phyloP scores from a whole-genome alignment of 139 green algal genomes.

The Coelastrella sp. region DNA sequence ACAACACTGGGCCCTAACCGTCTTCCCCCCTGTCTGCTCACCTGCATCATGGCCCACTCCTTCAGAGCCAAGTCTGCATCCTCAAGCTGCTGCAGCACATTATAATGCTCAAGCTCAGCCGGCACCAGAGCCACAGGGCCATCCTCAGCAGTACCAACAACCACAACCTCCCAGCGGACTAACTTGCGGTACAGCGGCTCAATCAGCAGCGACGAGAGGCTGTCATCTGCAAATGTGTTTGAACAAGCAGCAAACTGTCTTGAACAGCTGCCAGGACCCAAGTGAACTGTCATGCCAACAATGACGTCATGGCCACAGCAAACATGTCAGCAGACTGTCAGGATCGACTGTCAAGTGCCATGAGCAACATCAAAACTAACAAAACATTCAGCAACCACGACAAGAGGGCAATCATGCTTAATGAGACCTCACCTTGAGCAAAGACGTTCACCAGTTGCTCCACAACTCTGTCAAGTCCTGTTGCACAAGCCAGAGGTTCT shows the following conservation, averaged over 20 bases:
- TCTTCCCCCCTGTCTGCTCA: not conserved
- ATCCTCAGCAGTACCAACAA: conserved; percentile 6
- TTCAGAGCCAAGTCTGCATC: conserved; percentile 45
- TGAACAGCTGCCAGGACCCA: no score
- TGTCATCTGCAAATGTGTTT: not conserved
- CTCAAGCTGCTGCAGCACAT: conserved; percentile 16
- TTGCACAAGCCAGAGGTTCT: not conserved
- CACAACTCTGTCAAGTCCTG: not conserved
- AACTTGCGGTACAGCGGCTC: conserved; percentile 39
- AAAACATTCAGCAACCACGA: not conserved
- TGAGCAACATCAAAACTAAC: not conserved
- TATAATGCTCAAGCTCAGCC: conserved; percentile 65
- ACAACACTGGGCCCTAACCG: not conserved
- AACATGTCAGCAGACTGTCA: no score
- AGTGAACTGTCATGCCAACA: no score
- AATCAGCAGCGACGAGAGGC: not conserved
- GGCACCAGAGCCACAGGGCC: conserved; percentile 71
- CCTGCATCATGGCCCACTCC: conserved; percentile 48
- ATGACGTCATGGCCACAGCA: no score
- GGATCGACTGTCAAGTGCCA: no score
- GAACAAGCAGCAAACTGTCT: not conserved
- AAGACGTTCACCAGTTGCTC: not conserved
- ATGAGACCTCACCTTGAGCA: not conserved
- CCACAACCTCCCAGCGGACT: conserved; percentile 44
- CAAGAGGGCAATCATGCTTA: not conserved